Percentiles rank a stretch among this genome's conserved stretches.
These are phyloP conservation scores for Clitopilus passeckerianus DNA, from an alignment of 768 basidiomycete species.

Conservation along the genomic window DNA sequence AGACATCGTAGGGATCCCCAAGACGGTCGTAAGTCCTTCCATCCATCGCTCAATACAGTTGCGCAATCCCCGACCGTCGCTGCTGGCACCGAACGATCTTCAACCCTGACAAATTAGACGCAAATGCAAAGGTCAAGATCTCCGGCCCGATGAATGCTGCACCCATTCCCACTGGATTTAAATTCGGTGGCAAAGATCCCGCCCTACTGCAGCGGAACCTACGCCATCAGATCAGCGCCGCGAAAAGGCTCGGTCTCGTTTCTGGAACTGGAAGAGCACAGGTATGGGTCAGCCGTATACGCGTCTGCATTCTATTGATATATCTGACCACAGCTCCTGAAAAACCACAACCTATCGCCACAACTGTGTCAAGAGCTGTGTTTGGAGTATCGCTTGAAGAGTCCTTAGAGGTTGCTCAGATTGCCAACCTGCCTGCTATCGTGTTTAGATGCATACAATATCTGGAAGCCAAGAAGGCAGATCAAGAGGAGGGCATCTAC, in stretches of 20 bases:
- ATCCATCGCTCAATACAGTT: conserved; percentile 49
- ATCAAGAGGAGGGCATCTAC: conserved; percentile 97
- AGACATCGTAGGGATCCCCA: conserved; percentile 46
- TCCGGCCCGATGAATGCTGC: conserved; percentile 83
- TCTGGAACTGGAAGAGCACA: conserved; percentile 80
- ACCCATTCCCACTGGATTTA: conserved; percentile 84
- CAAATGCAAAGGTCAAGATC: conserved; percentile 72
- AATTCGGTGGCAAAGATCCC: conserved; percentile 77
- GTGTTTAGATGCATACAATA: conserved; percentile 96
- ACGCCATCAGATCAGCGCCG: conserved; percentile 57
- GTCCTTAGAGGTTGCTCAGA: conserved; percentile 82
- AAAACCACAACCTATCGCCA: conserved; percentile 24
- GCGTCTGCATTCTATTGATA: conserved; percentile 2
- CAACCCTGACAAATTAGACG: conserved; percentile 50
- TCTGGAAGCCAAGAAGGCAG: conserved; percentile 88
- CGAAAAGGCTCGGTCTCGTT: conserved; percentile 77
- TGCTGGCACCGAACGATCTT: conserved; percentile 42
- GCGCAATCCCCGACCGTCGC: conserved; percentile 39
- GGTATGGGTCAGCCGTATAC: conserved; percentile 25
- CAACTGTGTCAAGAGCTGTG: conserved; percentile 61
- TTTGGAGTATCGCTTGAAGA: conserved; percentile 89
- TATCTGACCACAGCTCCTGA: conserved; percentile 10
- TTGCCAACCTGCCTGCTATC: conserved; percentile 89
- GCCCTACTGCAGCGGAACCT: conserved; percentile 31
- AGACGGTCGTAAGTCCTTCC: conserved; percentile 58